Conservation (phyloP, 495 filamentous ascomycete genomes). For the Aspergillus nanangensis region DNA sequence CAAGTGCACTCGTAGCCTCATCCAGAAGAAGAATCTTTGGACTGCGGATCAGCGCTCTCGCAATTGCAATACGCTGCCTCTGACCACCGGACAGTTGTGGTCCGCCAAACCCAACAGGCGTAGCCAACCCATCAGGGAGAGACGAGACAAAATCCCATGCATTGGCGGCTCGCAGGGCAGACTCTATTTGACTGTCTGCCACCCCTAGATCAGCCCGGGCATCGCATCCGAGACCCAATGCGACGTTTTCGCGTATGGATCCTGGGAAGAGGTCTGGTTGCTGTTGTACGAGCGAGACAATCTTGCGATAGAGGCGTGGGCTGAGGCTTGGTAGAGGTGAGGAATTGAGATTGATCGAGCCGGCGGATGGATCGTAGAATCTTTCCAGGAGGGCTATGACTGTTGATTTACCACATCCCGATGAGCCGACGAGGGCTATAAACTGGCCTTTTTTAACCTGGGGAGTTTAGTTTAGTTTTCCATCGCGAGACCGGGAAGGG, state of each 20-base stretch:
- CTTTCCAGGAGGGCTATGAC: conserved; percentile 53
- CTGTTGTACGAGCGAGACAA: not conserved
- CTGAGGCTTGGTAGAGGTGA: not conserved
- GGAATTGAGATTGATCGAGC: not conserved
- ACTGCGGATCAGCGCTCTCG: too few species aligned
- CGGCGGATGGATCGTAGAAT: conserved; percentile 38
- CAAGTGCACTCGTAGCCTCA: too few species aligned
- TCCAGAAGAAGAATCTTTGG: too few species aligned
- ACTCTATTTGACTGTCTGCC: not conserved
- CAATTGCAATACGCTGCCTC: too few species aligned
- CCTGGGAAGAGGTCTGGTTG: not conserved
- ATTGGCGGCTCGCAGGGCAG: not conserved
- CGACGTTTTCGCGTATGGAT: not conserved
- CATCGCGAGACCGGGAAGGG: conserved; percentile 34
- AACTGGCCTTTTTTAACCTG: conserved; percentile 46
- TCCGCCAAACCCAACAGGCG: not conserved
- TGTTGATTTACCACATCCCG: conserved; percentile 64
- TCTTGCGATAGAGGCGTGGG: not conserved
- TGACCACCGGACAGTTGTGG: too few species aligned
- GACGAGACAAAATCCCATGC: not conserved
- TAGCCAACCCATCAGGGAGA: not conserved
- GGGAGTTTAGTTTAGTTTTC: conserved; percentile 42
- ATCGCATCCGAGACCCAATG: not conserved
- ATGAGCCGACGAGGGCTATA: conserved; percentile 59
- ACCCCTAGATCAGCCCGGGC: not conserved